These are phyloP conservation scores for Ophiocordyceps sinensis DNA, from an alignment of 2,329 filamentous ascomycete genomes.

Conservation along the genomic window DNA sequence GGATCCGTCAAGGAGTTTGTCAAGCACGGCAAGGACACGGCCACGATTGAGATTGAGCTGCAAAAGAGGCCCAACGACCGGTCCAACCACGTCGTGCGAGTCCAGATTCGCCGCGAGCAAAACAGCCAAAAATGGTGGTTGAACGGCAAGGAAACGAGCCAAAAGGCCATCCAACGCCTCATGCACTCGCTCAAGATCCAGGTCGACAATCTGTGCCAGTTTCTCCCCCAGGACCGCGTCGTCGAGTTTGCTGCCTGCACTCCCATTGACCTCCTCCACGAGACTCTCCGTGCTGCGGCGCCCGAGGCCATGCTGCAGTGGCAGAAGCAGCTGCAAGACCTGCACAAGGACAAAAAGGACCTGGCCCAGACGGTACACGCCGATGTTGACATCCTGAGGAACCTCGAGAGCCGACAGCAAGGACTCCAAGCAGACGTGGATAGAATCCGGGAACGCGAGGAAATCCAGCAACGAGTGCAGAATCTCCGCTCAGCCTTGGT, in stretches of 20 bases:
- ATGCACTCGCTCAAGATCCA: conserved; percentile 70
- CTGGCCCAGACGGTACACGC: conserved; percentile 41
- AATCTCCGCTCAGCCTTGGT: conserved; percentile 52
- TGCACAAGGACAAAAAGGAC: conserved; percentile 54
- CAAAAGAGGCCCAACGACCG: conserved; percentile 44
- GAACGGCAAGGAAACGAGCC: conserved; percentile 48
- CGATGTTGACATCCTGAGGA: conserved; percentile 48
- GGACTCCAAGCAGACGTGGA: conserved; percentile 71
- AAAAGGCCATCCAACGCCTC: conserved; percentile 52
- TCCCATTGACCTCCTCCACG: conserved; percentile 65
- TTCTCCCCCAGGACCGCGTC: conserved; percentile 89
- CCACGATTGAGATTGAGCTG: conserved; percentile 82
- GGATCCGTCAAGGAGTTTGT: conserved; percentile 81
- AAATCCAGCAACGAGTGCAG: conserved; percentile 48
- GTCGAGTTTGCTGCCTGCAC: conserved; percentile 81
- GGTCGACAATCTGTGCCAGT: conserved; percentile 95
- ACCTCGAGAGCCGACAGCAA: conserved; percentile 58
- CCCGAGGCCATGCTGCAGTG: conserved; percentile 64
- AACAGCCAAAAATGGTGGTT: conserved; percentile 70
- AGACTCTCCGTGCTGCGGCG: conserved; percentile 81
- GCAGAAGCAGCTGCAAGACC: conserved; percentile 59
- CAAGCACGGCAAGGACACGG: conserved; percentile 69
- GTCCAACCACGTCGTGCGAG: conserved; percentile 57
- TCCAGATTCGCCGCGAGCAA: conserved; percentile 67
- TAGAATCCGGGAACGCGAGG: conserved; percentile 60